Evolutionary conservation across 2,329 filamentous ascomycete species (phyloP), one percentile per base, ranked within the genome.

Genomic region (Dothistroma septosporum): DNA sequence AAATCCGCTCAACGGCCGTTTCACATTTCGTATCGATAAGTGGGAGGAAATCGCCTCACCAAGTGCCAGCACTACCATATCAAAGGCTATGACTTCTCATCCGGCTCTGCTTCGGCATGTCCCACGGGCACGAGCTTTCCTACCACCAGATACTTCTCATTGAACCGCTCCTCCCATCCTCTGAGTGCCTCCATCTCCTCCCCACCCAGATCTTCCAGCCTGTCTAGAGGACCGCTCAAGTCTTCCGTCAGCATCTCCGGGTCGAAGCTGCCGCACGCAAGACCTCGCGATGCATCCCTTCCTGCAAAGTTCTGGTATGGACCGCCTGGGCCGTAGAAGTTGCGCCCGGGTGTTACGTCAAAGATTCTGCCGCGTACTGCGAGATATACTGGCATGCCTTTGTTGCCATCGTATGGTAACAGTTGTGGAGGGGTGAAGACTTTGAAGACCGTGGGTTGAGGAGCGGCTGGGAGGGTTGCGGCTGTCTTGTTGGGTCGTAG

Each of bases 271-370:
- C 92, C 91, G 75, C 85, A 90, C 0, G 94, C 93, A 62, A 99
- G 79, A 0, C 94, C 94, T 56, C 93, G 84, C 66, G 85, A 91
- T 21, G 94, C 94, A 76, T 99, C 94, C 44, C 92, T 82, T 0
- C 94, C 94, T 0, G 94, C 94, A 73, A 99, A 99, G 79, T 97
- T 97, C 75, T 88, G 87, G 76, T 99, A 99, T 1, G 93, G 92
- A 0, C 93, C 93, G 12, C 92, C 92, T 21, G 94, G 94, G 4
- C 94, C 94, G 78, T 99, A 99, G 77, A 97, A 97, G 80, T 95
- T 92, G 72, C 88, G 85, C 24, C 94, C 93, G 14, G 86, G 79
- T 0, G 87, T 86, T 24, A 97, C 93, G 74, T 99, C 94, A 74
- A 97, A 97, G 65, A 97, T 88, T 55, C 86, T 87, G 56, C 94